These are phyloP conservation scores for Pseudoscleropodium purum DNA, from an alignment of 225 moss, liverwort and hornwort species.

Conservation along the genomic window DNA sequence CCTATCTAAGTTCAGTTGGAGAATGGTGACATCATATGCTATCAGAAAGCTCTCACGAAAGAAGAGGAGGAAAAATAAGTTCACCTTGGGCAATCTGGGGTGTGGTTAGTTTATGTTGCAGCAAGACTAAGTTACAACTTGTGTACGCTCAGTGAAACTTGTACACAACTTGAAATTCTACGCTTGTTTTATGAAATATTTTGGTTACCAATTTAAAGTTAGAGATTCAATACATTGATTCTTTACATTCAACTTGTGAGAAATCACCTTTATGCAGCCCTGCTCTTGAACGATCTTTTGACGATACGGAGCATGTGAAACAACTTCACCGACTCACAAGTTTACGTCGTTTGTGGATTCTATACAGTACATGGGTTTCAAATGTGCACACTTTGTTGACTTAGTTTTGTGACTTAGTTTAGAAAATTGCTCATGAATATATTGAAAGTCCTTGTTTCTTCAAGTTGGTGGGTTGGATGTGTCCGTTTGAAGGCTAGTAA, in stretches of 20 bases:
- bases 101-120: neutral
- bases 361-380: neutral
- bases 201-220: neutral
- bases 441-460: too few relatives aligned
- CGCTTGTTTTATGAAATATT: neutral
- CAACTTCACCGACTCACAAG: neutral
- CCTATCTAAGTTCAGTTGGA: conserved; percentile 21
- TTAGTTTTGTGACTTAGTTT: too few relatives aligned
- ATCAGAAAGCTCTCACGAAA: conserved; percentile 33
- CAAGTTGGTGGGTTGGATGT: too few relatives aligned
- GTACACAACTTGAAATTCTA: neutral
- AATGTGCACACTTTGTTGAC: neutral
- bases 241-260: neutral
- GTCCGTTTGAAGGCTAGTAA: too few relatives aligned
- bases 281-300: neutral
- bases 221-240: neutral
- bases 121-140: neutral
- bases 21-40: conserved; percentile 52
- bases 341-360: neutral
- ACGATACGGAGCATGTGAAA: neutral
- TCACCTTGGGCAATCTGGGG: neutral
- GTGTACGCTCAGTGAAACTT: neutral
- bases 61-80: conserved; percentile 19
- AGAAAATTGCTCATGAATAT: too few relatives aligned
- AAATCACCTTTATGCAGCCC: neutral